Evolutionary conservation across 345 rosid species (phyloP).

Genomic region (Linum usitatissimum): DNA sequence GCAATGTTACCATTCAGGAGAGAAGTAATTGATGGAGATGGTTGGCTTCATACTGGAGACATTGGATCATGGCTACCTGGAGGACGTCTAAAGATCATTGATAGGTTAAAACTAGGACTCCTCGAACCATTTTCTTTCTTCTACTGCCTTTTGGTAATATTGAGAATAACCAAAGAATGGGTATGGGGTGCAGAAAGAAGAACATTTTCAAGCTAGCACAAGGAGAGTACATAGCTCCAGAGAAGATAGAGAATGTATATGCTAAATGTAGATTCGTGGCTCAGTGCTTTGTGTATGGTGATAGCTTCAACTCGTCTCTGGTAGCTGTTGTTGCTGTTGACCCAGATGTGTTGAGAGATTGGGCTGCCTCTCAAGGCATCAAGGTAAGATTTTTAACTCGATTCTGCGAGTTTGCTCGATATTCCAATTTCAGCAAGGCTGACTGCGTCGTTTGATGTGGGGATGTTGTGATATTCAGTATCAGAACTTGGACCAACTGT

Average conservation of each 20-base stretch:
- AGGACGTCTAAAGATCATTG: slow-evolving; percentile 93
- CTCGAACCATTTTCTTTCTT: neutral
- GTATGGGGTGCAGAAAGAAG: slow-evolving; percentile 59
- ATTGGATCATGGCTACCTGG: slow-evolving; percentile 83
- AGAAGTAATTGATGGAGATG: slow-evolving; percentile 81
- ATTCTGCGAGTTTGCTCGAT: neutral
- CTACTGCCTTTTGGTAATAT: neutral
- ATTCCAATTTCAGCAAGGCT: neutral
- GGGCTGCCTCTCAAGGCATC: slow-evolving; percentile 83
- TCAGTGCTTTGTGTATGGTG: slow-evolving; percentile 94
- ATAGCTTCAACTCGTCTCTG: slow-evolving; percentile 80
- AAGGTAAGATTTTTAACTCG: slow-evolving; percentile 31
- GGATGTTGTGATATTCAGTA: slow-evolving; percentile 27
- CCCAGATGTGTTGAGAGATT: slow-evolving; percentile 58
- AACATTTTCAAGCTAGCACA: slow-evolving; percentile 97
- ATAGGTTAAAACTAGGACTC: slow-evolving; percentile 40
- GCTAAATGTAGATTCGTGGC: slow-evolving; percentile 74
- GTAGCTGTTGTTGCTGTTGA: slow-evolving; percentile 86
- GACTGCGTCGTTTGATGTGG: neutral
- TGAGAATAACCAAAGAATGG: neutral
- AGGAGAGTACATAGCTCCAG: slow-evolving; percentile 99
- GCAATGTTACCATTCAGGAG: slow-evolving; percentile 39
- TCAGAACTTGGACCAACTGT: slow-evolving; percentile 50
- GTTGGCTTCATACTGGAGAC: slow-evolving; percentile 98
- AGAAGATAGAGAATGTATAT: slow-evolving; percentile 91